Evolutionary conservation across 192 early-diverging fungal genomes (phyloP), one percentile per base, ranked within the genome.

Genomic region (Helicostylum pulchrum): DNA sequence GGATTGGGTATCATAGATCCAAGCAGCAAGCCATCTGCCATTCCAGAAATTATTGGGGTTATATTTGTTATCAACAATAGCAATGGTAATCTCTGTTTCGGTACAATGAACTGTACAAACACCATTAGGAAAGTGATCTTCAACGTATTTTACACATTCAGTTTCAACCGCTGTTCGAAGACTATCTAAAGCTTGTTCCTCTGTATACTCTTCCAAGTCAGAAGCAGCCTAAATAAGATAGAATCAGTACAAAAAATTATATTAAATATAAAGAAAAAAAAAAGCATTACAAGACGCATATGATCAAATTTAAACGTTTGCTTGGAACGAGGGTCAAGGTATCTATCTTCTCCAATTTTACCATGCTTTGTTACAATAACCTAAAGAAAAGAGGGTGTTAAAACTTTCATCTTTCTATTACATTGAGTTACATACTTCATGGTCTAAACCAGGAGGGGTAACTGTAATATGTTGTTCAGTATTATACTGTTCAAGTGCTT

Each of bases 11-110:
- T 87, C 62, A 48, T 87, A 80, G 10, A 78, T 83, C 94, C 94
- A 98, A 21, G 83, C 66, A 6, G 95, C 88, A 15, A 92, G 84
- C 94, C 94, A 97, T 61, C 92, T 84, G 51, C 95, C 97, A 80
- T 93, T 95, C 97, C 97, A 99, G 65, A 87, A 97, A 76, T 96
- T 99, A 59, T 77, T 73, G 26, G 95, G 89, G 63, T 92, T 97
- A 70, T 92, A 98, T 74, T 91, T 92, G 83, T 93, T 95, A 72
- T 83, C 88, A 32, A 95, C 93, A 55, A 98, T 89, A 32, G 74
- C 76, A 51, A 92, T 67, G 0, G 72, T 77, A 36, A 91, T 45
- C 0, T 75, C 61, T 7, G 77, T 82, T 47, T 85, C 76, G 54
- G 71, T 49, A 14, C 67, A 78, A 67, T 80, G 92, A 54, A 97